phyloP scores from a whole-genome alignment of 345 rosid species.

The Triadica sebifera region DNA sequence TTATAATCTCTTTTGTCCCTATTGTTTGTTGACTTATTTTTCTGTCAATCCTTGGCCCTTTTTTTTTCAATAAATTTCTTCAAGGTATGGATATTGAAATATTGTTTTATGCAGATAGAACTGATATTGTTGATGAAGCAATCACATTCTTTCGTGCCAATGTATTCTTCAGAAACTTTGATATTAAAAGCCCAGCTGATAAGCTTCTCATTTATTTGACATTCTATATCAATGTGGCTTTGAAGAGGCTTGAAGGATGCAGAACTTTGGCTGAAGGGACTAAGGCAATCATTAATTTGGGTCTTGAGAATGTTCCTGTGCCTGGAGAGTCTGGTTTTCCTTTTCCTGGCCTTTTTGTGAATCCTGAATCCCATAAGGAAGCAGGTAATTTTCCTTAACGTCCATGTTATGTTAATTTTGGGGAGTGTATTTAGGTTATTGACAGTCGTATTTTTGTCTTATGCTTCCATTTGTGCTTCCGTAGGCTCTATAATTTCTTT shows the following conservation, averaged over 20 bases:
- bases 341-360: constrained; percentile 77
- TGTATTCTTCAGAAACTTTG: constrained; percentile 93
- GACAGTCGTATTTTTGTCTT: neutral
- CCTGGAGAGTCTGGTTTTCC: constrained; percentile 94
- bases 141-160: constrained; percentile 91
- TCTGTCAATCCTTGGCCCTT: neutral
- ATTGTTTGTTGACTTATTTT: neutral
- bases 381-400: constrained; percentile 48
- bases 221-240: constrained; percentile 79
- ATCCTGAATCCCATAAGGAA: constrained; percentile 69
- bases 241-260: constrained; percentile 91
- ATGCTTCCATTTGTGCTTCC: neutral
- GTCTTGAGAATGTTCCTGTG: constrained; percentile 85
- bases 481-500: neutral
- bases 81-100: neutral
- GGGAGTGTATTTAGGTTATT: neutral
- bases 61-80: neutral
- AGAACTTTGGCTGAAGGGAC: constrained; percentile 97
- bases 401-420: constrained; percentile 3
- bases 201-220: constrained; percentile 95
- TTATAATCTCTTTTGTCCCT: constrained; percentile 4
- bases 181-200: constrained; percentile 84
- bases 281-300: constrained; percentile 89
- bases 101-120: constrained; percentile 50
- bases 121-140: constrained; percentile 91